Evolutionary conservation across 176 grass and related monocot genomes (phyloP).

Genomic region (Cocos nucifera): DNA sequence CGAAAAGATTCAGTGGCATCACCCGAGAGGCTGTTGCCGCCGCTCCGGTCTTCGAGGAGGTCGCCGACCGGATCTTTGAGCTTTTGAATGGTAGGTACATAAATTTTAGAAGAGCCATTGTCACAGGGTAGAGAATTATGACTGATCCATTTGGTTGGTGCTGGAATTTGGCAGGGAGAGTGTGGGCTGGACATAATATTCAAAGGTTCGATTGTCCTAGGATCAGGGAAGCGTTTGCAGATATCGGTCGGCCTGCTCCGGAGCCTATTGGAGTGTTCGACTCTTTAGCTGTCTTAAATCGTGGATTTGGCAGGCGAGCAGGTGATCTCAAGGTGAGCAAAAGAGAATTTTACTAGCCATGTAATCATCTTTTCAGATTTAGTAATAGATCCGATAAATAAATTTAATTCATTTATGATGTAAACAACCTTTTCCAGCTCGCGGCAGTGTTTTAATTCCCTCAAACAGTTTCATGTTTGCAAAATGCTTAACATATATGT

Average conservation of each 20-base stretch:
- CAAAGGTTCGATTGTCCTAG: constrained; percentile 53
- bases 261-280: constrained; percentile 65
- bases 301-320: constrained; percentile 45
- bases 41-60: constrained; percentile 48
- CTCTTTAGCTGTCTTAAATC: constrained; percentile 45
- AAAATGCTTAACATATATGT: too few relatives aligned
- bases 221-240: constrained; percentile 62
- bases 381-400: too few relatives aligned
- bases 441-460: too few relatives aligned
- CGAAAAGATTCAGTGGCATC: constrained; percentile 30
- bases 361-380: too few relatives aligned
- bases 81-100: constrained; percentile 40
- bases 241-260: constrained; percentile 31
- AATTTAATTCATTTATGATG: too few relatives aligned
- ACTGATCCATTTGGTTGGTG: too few relatives aligned
- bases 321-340: constrained; percentile 62
- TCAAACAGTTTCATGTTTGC: too few relatives aligned
- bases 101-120: too few relatives aligned
- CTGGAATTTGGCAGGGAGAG: constrained; percentile 27
- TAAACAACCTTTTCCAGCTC: too few relatives aligned
- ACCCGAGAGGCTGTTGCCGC: constrained; percentile 34
- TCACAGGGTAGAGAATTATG: too few relatives aligned
- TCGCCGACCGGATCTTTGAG: constrained; percentile 46
- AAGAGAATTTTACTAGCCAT: not conserved
- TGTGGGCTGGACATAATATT: constrained; percentile 91